Evolutionary conservation across 257 asterid genomes (phyloP), one percentile per base, ranked within the genome.

Genomic region (Handroanthus guayacan): DNA sequence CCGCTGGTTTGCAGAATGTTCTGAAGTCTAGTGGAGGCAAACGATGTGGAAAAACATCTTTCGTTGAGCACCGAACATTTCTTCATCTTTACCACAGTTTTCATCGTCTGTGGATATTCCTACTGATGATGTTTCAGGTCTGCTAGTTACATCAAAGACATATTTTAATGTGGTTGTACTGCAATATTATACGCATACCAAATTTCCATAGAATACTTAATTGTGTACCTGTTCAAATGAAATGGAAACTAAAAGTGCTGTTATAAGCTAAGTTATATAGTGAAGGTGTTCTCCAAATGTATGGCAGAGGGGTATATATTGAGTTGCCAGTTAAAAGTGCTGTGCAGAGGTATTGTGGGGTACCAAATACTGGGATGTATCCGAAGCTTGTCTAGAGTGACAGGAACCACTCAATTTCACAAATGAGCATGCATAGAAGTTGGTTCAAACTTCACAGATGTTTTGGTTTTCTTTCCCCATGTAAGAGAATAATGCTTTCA

Each of bases 31-130:
- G 83, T 31, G 77, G 89, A 69, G 86, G 94, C 80, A 89, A 95
- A 80, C 98, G 92, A 39, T 89, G 80, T 67, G 99, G 98, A 9
- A 95, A 95, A 82, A 89, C 97, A 81, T 95, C 99, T 51, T 95
- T 95, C 85, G 98, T 95, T 78, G 99, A 95, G 83, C 99, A 95
- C 80, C 84, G 98, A 76, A 89, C 97, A n/a, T 93, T 88, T 87
- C 94, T 95, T 76, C 99, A 95, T 89, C 97, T 95, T 78, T 95
- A 95, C 83, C 99, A 95, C 82, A 95, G 99, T 84, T 95, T 95
- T 69, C 97, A 95, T 83, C 97, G 99, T 61, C 96, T 95, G 54
- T 95, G 99, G 99, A 88, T 95, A 80, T 95, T 95, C 84, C 96
- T 95, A 71, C 31, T 91, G 79, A 86, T 95, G 89, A 88, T 95